Base-by-base conservation (phyloP, 2,329 filamentous ascomycete genomes). In the Teratosphaeria gauchensis region DNA sequence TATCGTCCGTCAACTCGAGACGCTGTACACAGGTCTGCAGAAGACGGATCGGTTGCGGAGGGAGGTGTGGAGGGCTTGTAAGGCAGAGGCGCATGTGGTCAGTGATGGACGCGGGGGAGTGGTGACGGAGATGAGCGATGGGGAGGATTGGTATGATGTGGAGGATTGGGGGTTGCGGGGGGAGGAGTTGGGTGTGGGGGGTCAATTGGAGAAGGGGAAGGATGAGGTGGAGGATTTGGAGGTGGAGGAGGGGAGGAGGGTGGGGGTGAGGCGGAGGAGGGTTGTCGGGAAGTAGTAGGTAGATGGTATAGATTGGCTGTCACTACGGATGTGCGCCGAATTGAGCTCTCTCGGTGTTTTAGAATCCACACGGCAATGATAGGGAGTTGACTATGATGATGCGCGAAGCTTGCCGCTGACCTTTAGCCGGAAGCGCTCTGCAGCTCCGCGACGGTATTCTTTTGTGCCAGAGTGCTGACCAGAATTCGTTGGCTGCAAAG, bases 81-180 rank as follows among this genome's bases (percentile, higher is more conserved):
- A 90, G 70, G 86, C 89, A 1, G 89, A 92, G 74, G 88, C 82
- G 24, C 89, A 92, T 69, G 72, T 85, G 16, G 82, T 85, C 55
- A 55, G 56, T 3, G 68, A 69, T 55, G 65, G 65, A 8, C 67
- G 66, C 61, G 68, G 68, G 6, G 68, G 65, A 24, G 59, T 64
- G 62, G 63, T 66, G 33, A 71, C 69, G 31, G 88, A 92, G 71
- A 85, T 94, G 85, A 91, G 87, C 55, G 90, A 95, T 70, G 89
- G 89, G 11, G 90, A 95, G 76, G 90, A 95, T 71, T 95, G 89
- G 88, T 92, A 91, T 69, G 90, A 95, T 72, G 83, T 83, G 68
- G 86, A 90, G 56, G 87, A 90, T 74, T 92, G 89, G 88, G 83
- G 82, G 0, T 72, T 94, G 54, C 59, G 60, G 53, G 51, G 57